Conservation (phyloP, 805 yeast species). For the Saccharomycopsis schoenii region DNA sequence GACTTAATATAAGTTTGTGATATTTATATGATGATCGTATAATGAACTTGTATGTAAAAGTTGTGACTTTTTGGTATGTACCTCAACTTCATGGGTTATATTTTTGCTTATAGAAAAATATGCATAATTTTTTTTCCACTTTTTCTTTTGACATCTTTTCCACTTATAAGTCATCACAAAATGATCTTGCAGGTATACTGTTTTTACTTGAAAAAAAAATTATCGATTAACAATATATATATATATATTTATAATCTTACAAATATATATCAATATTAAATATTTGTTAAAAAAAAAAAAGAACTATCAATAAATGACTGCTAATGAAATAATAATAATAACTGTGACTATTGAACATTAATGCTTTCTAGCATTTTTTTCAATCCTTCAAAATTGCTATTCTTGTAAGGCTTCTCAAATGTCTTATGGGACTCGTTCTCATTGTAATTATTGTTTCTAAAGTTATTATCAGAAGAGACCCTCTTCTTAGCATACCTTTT, state of each 20-base stretch:
- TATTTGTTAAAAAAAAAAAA: background rate
- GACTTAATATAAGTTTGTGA: too few species aligned
- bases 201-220: too few species aligned
- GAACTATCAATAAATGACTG: background rate
- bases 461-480: background rate
- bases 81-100: too few species aligned
- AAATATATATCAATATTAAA: background rate
- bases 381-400: background rate
- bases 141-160: too few species aligned
- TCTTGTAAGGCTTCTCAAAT: background rate
- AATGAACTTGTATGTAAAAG: too few species aligned
- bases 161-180: too few species aligned
- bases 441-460: background rate
- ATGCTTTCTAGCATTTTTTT: background rate
- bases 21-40: too few species aligned
- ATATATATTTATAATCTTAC: too few species aligned
- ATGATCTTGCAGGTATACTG: background rate
- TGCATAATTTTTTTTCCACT: too few species aligned
- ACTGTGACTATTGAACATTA: background rate
- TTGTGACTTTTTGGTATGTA: too few species aligned
- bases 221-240: background rate
- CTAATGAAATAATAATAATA: background rate
- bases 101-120: too few species aligned
- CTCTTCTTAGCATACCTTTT: background rate
- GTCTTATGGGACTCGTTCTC: background rate